These are phyloP conservation scores for Metroxylon sagu DNA, from an alignment of 176 grass and related monocot species.

Conservation along the genomic window DNA sequence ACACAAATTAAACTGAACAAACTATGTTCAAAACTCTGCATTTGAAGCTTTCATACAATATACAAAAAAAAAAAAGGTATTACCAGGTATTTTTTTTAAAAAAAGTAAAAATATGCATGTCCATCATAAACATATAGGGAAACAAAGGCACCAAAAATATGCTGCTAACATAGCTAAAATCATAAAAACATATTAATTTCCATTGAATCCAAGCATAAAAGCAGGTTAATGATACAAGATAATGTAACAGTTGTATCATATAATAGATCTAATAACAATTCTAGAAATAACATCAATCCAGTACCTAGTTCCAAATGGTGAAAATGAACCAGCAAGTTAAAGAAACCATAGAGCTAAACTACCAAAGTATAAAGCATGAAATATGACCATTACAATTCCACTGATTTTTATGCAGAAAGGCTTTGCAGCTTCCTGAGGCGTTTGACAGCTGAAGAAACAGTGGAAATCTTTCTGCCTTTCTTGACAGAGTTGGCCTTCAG, in stretches of 20 bases:
- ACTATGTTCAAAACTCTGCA: no score
- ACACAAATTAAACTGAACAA: no score
- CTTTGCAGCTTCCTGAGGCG: constrained; percentile 70
- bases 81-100: no score
- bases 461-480: constrained; percentile 49
- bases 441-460: constrained; percentile 56
- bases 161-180: no score
- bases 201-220: neutral
- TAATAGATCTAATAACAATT: neutral
- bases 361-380: neutral
- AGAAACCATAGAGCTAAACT: constrained; percentile 37
- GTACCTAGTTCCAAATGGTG: neutral
- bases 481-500: constrained; percentile 62
- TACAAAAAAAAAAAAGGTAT: no score
- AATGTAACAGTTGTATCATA: neutral
- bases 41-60: no score
- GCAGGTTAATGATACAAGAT: neutral
- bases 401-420: constrained; percentile 44
- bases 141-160: no score
- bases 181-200: no score
- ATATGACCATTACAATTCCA: constrained; percentile 4
- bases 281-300: neutral
- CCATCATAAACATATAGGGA: no score
- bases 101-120: no score
- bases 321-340: neutral